Base-by-base conservation (phyloP, 108 stramenopile genomes). In the Skeletonema potamos region DNA sequence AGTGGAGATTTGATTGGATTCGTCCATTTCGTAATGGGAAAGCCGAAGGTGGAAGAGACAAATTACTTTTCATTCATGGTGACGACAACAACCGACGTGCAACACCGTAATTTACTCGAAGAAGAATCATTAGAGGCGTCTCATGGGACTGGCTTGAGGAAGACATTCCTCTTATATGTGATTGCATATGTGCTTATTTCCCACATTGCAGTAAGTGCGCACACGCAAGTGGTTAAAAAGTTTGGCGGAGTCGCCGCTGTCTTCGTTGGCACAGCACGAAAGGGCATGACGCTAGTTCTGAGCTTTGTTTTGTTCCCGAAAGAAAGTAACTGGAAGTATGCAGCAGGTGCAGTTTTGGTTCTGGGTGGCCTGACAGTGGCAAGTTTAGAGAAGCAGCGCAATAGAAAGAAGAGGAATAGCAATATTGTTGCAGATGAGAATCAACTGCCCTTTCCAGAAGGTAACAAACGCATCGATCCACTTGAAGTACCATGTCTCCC, bases 231-330 rank as follows among this genome's bases (percentile, higher is more conserved):
- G 4, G 92, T 98, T 15, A 95, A 92, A 66, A 86, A 88, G 36
- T 98, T 95, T 75, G 98, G 96, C 20, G 95, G 96, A 5, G 96
- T 98, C 20, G 87, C 95, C 13, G 92, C 96, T 17, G 96, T 97
- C 0, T 77, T 96, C 27, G 76, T 98, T 13, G 95, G 95, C 7
- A 97, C 94, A 22, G 94, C 86, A 17, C 81, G 98, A 44, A 98
- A 98, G 73, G 95, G 94, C 2, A 96, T 98, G 92, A 97, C 97
- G 41, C 58, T 92, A 62, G 48, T 92, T 26, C 65, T 92, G 37
- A 84, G 83, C 46, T 98, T 97, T 71, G 26, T 96, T 8, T 70
- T 98, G 3, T 98, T 98, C 67, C 98, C 96, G 10, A 98, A 98
- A 77, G 86, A 73, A 58, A 89, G 90, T 67, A 89, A 88, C 22